phyloP scores from a whole-genome alignment of 2,329 filamentous ascomycete genomes.

The Cytospora schulzeri region DNA sequence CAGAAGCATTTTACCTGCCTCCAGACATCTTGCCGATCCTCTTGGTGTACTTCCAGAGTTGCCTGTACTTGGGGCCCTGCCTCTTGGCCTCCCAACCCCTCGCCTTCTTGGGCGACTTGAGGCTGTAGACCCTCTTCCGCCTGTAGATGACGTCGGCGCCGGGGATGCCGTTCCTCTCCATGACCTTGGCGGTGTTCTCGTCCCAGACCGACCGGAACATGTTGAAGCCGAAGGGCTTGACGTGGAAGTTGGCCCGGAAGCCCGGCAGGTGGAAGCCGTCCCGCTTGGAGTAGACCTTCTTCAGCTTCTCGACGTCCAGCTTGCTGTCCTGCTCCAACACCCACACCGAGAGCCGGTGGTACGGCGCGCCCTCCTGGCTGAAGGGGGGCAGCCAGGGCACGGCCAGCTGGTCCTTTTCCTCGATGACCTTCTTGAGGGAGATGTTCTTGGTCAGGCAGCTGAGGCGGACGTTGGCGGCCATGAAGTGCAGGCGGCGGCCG shows the following conservation, averaged over 20 bases:
- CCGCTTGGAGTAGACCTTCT: constrained; percentile 54
- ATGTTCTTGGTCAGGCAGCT: constrained; percentile 31
- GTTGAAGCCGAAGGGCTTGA: constrained; percentile 77
- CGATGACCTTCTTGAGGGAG: constrained; percentile 29
- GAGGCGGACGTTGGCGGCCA: constrained; percentile 68
- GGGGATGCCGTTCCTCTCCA: constrained; percentile 74
- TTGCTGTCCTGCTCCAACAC: constrained; percentile 75
- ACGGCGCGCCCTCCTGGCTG: constrained; percentile 85
- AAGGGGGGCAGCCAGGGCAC: constrained; percentile 83
- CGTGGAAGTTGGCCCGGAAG: constrained; percentile 69
- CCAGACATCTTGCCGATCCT: constrained; percentile 44
- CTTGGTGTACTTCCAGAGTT: constrained; percentile 67
- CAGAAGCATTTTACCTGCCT: constrained; percentile 19
- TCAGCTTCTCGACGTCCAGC: constrained; percentile 61
- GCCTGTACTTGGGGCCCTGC: constrained; percentile 65
- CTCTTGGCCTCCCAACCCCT: constrained; percentile 69
- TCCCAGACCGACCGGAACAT: constrained; percentile 92
- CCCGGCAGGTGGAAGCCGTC: constrained; percentile 75
- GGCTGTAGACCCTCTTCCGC: constrained; percentile 71
- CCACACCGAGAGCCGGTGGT: constrained; percentile 85
- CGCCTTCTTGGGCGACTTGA: constrained; percentile 62
- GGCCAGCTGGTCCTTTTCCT: constrained; percentile 65
- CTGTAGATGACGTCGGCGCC: constrained; percentile 85
- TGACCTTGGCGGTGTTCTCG: constrained; percentile 81
- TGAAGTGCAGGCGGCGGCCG: constrained; percentile 80